Percentiles rank a stretch among this genome's conserved stretches.
Evolutionary conservation across 148 eudicot genomes (phyloP).

Genomic region (Persicaria tinctoria): DNA sequence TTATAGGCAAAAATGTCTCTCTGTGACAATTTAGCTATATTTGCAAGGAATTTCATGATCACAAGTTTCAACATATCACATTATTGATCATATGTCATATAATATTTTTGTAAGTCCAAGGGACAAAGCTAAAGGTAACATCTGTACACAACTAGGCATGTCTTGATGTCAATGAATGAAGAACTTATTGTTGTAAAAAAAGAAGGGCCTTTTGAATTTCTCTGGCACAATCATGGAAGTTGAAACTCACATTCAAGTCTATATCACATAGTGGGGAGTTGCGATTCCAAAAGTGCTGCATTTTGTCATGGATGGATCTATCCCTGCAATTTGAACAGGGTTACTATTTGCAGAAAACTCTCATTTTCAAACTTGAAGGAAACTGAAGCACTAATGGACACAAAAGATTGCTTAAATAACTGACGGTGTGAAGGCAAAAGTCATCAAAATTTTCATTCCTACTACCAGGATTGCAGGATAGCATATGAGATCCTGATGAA

Average conservation of each 20-base stretch:
- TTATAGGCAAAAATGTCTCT: neutral
- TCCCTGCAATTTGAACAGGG: slow-evolving; percentile 44
- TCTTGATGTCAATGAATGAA: neutral
- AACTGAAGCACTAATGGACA: neutral
- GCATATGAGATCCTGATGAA: neutral
- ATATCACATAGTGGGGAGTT: slow-evolving; percentile 53
- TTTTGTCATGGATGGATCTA: slow-evolving; percentile 45
- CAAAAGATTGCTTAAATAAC: neutral
- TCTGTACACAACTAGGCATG: neutral
- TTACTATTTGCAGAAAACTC: neutral
- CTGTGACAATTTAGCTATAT: neutral
- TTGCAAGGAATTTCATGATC: neutral
- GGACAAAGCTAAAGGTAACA: neutral
- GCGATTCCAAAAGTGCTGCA: slow-evolving; percentile 48
- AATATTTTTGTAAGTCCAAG: neutral
- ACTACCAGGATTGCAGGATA: neutral
- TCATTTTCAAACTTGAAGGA: neutral
- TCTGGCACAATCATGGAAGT: neutral
- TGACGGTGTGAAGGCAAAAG: neutral
- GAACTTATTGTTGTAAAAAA: neutral
- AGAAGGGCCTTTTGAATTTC: neutral
- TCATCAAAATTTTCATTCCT: too few relatives aligned
- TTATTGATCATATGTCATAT: neutral
- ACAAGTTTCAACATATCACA: neutral
- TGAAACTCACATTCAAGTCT: slow-evolving; percentile 64